Percentiles rank a stretch among this genome's conserved stretches.
These are phyloP conservation scores for Aureobasidium musti DNA, from an alignment of 2,329 filamentous ascomycete species.

Conservation along the genomic window DNA sequence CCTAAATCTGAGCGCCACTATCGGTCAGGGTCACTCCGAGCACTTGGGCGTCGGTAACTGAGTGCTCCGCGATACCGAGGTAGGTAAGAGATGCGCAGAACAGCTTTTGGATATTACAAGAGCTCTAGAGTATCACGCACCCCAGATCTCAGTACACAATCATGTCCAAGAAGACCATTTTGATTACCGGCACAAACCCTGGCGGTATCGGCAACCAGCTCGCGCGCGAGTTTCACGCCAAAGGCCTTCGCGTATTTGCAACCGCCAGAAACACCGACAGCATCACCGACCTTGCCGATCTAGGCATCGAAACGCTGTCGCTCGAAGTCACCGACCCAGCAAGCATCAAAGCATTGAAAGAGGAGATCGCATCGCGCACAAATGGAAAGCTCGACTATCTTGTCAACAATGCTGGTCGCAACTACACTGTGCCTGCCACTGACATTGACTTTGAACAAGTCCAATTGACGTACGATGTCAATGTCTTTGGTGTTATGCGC, in stretches of 20 bases:
- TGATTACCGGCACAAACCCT: constrained; percentile 36
- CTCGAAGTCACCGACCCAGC: constrained; percentile 56
- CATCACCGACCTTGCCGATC: constrained; percentile 52
- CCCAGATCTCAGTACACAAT: no score
- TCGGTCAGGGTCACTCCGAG: background rate
- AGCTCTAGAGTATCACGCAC: no score
- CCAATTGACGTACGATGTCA: constrained; percentile 54
- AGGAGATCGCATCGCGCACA: constrained; percentile 52
- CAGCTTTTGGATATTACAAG: constrained; percentile 1
- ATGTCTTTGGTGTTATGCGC: constrained; percentile 60
- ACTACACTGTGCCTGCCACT: constrained; percentile 60
- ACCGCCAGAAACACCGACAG: constrained; percentile 56
- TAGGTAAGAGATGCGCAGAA: background rate
- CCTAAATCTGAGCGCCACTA: background rate
- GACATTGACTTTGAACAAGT: constrained; percentile 56
- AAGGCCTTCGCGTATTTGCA: constrained; percentile 59
- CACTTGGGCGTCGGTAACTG: no score
- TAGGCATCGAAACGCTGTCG: constrained; percentile 57
- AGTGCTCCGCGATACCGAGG: no score
- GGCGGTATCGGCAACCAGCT: constrained; percentile 62
- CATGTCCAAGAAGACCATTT: no score
- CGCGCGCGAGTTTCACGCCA: constrained; percentile 57
- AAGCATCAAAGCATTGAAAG: constrained; percentile 53
- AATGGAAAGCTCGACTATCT: constrained; percentile 57
- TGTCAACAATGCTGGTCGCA: constrained; percentile 60